Conservation (phyloP, 345 rosid genomes). For the Hibiscus tridactylites region DNA sequence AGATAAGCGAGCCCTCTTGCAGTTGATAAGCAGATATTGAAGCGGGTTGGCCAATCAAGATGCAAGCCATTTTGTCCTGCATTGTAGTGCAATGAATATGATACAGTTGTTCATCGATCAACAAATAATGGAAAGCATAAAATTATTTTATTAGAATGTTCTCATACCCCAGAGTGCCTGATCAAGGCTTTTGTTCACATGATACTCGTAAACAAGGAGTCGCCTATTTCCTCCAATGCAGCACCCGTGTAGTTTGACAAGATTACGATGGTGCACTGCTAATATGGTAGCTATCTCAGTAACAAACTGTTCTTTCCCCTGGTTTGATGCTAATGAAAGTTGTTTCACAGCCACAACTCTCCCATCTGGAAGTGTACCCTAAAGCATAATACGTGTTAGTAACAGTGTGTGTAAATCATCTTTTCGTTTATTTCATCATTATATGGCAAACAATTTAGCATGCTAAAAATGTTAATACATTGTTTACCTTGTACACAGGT, state of each 20-base stretch:
- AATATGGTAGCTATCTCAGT: constrained; percentile 29
- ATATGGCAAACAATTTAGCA: not conserved
- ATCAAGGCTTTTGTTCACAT: constrained; percentile 63
- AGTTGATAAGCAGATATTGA: constrained; percentile 30
- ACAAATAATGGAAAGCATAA: not conserved
- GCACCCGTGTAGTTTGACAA: constrained; percentile 61
- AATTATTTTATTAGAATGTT: not conserved
- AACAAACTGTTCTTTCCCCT: constrained; percentile 27
- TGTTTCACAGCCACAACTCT: constrained; percentile 31
- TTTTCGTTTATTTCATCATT: not conserved
- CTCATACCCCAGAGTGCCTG: constrained; percentile 51
- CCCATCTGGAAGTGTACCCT: constrained; percentile 33
- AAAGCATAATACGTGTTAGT: not conserved
- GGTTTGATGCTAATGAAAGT: constrained; percentile 28
- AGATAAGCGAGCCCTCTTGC: constrained; percentile 50
- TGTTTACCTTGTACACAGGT: constrained; percentile 28
- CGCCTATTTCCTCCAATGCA: constrained; percentile 51
- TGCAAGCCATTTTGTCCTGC: constrained; percentile 22
- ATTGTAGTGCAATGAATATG: not conserved
- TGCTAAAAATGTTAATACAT: no score
- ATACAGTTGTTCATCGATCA: not conserved
- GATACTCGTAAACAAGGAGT: constrained; percentile 64
- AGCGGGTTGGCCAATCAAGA: constrained; percentile 37
- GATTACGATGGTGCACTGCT: constrained; percentile 58
- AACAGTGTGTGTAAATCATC: not conserved